Percentiles rank a stretch among this genome's conserved stretches.
Conservation (phyloP, 495 filamentous ascomycete genomes). For the Podospora appendiculata region DNA sequence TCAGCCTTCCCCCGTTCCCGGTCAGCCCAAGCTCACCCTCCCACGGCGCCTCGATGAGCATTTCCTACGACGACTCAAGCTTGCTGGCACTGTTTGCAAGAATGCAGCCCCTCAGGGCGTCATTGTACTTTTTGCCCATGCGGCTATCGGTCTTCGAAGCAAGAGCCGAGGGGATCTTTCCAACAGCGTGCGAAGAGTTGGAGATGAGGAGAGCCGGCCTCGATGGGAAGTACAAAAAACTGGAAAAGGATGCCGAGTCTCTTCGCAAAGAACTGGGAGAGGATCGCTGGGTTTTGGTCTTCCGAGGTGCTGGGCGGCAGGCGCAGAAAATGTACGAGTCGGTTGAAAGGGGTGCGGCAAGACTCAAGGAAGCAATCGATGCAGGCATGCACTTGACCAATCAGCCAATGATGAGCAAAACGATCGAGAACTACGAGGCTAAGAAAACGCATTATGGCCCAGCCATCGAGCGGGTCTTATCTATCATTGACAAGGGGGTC, state of each 20-base stretch:
- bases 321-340: slow-evolving; percentile 93
- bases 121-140: slow-evolving; percentile 96
- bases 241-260: slow-evolving; percentile 81
- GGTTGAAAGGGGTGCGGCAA: slow-evolving; percentile 73
- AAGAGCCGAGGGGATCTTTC: slow-evolving; percentile 68
- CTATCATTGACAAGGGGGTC: slow-evolving; percentile 87
- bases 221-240: slow-evolving; percentile 70
- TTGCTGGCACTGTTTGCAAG: slow-evolving; percentile 83
- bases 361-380: slow-evolving; percentile 76
- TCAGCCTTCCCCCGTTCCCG: slow-evolving; percentile 56
- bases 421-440: slow-evolving; percentile 86
- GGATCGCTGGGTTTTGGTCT: slow-evolving; percentile 91
- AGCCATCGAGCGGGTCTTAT: slow-evolving; percentile 84
- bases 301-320: slow-evolving; percentile 85
- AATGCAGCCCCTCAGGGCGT: slow-evolving; percentile 89
- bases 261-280: slow-evolving; percentile 84
- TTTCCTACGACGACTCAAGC: slow-evolving; percentile 69
- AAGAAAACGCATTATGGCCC: slow-evolving; percentile 93
- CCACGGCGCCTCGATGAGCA: slow-evolving; percentile 40
- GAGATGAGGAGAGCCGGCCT: slow-evolving; percentile 60
- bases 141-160: slow-evolving; percentile 74
- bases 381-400: slow-evolving; percentile 62
- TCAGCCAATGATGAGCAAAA: slow-evolving; percentile 58
- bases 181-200: slow-evolving; percentile 83
- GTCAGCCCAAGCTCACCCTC: slow-evolving; percentile 50